Percentiles rank a stretch among this genome's conserved stretches.
phyloP scores from a whole-genome alignment of 164 flowering plant species.

The Taxillus chinensis region DNA sequence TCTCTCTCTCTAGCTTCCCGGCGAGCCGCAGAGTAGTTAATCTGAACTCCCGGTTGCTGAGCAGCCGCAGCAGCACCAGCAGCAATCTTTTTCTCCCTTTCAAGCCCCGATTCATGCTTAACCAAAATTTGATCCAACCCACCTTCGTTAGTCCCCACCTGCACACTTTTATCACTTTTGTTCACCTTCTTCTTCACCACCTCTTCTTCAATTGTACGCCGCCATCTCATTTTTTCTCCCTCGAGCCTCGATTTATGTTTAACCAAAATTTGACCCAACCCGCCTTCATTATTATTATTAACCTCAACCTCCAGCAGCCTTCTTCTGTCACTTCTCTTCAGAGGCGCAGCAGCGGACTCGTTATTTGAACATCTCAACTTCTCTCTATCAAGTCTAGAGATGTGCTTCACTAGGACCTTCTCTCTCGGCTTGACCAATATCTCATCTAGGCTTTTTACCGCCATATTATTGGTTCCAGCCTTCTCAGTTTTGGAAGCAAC shows the following conservation, averaged over 20 bases:
- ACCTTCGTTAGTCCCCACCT: constrained; percentile 16
- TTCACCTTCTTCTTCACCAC: constrained; percentile 13
- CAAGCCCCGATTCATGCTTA: constrained; percentile 53
- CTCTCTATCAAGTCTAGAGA: constrained; percentile 55
- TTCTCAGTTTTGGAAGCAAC: constrained; percentile 3
- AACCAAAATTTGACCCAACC: constrained; percentile 57
- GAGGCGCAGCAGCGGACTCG: constrained; percentile 9
- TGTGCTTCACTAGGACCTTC: constrained; percentile 54
- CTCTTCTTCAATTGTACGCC: constrained; percentile 21
- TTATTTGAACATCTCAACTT: constrained; percentile 24
- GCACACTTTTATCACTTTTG: constrained; percentile 7
- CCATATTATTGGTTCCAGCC: constrained; percentile 5
- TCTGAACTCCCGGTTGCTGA: constrained; percentile 21
- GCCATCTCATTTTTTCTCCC: constrained; percentile 42
- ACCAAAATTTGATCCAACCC: constrained; percentile 59
- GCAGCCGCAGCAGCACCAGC: constrained; percentile 21
- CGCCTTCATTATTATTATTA: constrained; percentile 14
- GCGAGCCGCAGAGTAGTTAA: constrained; percentile 28
- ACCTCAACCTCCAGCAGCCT: constrained; percentile 5
- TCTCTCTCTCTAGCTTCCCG: constrained; percentile 65
- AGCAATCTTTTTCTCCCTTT: constrained; percentile 40
- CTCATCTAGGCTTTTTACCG: constrained; percentile 33
- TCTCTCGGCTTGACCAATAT: constrained; percentile 44
- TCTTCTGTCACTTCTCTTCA: constrained; percentile 13
- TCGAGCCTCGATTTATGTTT: constrained; percentile 60